Percentiles rank a stretch among this genome's conserved stretches.
phyloP scores from a whole-genome alignment of 345 rosid genomes.

The Sisymbrium irio region DNA sequence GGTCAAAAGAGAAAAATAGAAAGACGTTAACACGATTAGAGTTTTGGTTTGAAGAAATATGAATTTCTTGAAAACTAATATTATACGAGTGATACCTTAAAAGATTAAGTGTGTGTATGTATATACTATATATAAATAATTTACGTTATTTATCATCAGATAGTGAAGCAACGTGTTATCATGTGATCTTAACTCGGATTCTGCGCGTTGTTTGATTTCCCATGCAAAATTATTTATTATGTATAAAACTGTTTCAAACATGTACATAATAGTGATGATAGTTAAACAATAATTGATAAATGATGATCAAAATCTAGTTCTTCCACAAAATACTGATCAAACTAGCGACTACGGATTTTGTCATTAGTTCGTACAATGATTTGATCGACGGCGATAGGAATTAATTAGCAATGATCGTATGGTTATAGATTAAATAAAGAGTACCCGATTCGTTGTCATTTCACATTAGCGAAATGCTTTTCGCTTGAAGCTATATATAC shows the following conservation, averaged over 20 bases:
- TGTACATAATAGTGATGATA: background rate
- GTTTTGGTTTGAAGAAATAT: background rate
- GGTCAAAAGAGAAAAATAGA: background rate
- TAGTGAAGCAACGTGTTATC: constrained; percentile 28
- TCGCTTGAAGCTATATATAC: background rate
- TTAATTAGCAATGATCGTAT: background rate
- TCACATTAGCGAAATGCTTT: background rate
- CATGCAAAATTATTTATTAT: constrained; percentile 7
- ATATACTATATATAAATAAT: background rate
- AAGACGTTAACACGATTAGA: constrained; percentile 7
- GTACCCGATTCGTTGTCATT: background rate
- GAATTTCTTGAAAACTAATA: background rate
- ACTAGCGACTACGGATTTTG: background rate
- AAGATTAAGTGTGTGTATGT: background rate
- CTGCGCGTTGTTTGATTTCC: constrained; percentile 32
- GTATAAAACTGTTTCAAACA: background rate
- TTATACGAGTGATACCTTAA: background rate
- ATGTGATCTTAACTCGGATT: constrained; percentile 33
- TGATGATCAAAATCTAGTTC: background rate
- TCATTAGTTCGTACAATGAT: background rate
- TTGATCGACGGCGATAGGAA: background rate
- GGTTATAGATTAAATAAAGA: background rate
- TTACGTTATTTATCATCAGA: background rate
- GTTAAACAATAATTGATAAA: background rate
- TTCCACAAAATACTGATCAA: background rate